phyloP scores from a whole-genome alignment of 2,329 filamentous ascomycete species.

The Penicillium frequentans region DNA sequence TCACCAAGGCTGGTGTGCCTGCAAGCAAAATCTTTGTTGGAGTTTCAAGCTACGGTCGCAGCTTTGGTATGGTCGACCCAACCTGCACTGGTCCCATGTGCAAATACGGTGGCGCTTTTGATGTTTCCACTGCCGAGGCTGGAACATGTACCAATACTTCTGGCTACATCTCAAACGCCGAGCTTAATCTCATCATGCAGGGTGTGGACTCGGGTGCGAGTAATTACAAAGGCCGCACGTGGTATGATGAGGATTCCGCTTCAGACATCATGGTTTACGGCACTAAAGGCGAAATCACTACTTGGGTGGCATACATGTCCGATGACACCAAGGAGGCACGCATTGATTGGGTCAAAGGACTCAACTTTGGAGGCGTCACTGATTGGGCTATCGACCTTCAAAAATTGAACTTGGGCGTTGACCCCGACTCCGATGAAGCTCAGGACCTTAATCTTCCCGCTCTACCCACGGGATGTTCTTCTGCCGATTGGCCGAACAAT shows the following conservation, averaged over 20 bases:
- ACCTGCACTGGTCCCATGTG: neutral
- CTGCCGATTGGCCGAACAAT: neutral
- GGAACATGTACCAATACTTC: constrained; percentile 3
- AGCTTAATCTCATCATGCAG: neutral
- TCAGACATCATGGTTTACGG: neutral
- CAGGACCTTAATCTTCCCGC: neutral
- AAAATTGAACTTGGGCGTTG: neutral
- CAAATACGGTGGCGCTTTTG: neutral
- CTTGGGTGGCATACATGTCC: neutral
- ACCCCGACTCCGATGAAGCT: neutral
- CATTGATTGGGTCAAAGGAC: constrained; percentile 12
- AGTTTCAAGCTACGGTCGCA: constrained; percentile 1
- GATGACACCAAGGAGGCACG: constrained; percentile 25
- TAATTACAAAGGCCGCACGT: neutral
- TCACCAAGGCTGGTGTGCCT: constrained; percentile 1
- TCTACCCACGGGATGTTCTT: neutral
- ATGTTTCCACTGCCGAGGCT: neutral
- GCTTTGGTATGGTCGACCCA: neutral
- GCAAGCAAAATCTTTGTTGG: constrained; percentile 1
- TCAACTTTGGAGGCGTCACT: constrained; percentile 33
- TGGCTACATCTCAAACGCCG: neutral
- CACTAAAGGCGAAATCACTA: neutral
- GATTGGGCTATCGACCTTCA: constrained; percentile 41
- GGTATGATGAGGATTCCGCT: neutral
- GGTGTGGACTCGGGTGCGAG: neutral